These are phyloP conservation scores for Fusarium sp. DNA, from an alignment of 2,329 filamentous ascomycete species.

Conservation along the genomic window DNA sequence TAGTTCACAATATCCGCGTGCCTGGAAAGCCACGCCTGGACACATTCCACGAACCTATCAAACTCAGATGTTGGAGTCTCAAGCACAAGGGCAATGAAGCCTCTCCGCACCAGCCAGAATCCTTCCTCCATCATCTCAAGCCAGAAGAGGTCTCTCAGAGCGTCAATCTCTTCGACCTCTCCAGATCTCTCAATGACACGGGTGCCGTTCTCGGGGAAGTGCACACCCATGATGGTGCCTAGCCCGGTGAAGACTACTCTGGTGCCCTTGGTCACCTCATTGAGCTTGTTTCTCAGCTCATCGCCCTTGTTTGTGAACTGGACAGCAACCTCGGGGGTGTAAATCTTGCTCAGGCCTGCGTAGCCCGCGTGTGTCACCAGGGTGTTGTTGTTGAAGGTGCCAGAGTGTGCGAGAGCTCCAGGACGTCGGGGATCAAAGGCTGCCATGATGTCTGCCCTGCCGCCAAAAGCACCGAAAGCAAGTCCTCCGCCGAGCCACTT, in stretches of 20 bases:
- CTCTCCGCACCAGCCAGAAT: conserved; percentile 57
- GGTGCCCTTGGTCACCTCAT: conserved; percentile 49
- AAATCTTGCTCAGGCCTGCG: conserved; percentile 51
- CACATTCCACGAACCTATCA: conserved; percentile 54
- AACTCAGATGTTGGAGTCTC: conserved; percentile 54
- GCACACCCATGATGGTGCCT: conserved; percentile 52
- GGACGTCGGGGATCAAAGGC: conserved; percentile 63
- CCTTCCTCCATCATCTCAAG: conserved; percentile 59
- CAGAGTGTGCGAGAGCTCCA: conserved; percentile 64
- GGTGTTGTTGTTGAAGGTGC: conserved; percentile 76
- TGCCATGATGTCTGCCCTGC: conserved; percentile 68
- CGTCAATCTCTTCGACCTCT: conserved; percentile 47
- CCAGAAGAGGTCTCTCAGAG: conserved; percentile 58
- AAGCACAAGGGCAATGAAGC: conserved; percentile 55
- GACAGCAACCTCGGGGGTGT: conserved; percentile 47
- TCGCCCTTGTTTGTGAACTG: conserved; percentile 50
- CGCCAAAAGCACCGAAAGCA: conserved; percentile 75
- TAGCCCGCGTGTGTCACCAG: conserved; percentile 69
- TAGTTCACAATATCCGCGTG: conserved; percentile 33
- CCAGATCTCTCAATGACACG: conserved; percentile 44
- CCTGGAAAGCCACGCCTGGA: conserved; percentile 50
- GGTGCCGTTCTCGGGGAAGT: conserved; percentile 50
- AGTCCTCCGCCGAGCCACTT: conserved; percentile 77
- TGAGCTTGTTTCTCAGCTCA: conserved; percentile 45
- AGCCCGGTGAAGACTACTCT: conserved; percentile 53